A percentile compares a stretch with the other conserved stretches of the same genome.
phyloP scores from a whole-genome alignment of 768 basidiomycete species.

The Nidularia pulvinata region DNA sequence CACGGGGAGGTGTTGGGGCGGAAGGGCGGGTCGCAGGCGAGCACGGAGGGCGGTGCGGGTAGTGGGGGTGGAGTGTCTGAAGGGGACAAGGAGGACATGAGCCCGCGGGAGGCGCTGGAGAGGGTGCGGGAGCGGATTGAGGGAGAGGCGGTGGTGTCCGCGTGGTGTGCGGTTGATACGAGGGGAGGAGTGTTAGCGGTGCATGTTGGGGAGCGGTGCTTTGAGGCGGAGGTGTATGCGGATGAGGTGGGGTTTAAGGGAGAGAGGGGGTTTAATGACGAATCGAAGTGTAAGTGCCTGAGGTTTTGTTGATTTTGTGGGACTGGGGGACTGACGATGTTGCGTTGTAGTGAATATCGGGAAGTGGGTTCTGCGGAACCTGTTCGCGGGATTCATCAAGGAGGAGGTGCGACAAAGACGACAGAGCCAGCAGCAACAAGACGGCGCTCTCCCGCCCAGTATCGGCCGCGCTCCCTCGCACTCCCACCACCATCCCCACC shows the following conservation, averaged over 20 bases:
- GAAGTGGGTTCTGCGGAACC: conserved; percentile 87
- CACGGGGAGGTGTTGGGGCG: conserved; percentile 52
- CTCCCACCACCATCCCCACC: background rate
- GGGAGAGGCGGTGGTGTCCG: conserved; percentile 83
- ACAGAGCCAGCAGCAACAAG: background rate
- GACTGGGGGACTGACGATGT: background rate
- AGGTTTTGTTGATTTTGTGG: conserved; percentile 1
- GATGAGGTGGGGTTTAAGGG: conserved; percentile 81
- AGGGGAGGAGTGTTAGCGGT: conserved; percentile 87
- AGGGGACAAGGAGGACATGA: conserved; percentile 77
- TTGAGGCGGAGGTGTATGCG: conserved; percentile 94
- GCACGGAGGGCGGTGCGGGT: conserved; percentile 42
- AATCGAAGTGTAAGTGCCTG: conserved; percentile 68
- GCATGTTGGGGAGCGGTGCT: conserved; percentile 85
- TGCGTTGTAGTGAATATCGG: conserved; percentile 76
- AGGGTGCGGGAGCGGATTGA: conserved; percentile 90
- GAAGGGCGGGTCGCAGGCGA: conserved; percentile 35
- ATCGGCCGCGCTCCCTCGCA: conserved; percentile 16
- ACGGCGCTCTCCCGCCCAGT: conserved; percentile 11
- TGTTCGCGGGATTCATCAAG: conserved; percentile 77
- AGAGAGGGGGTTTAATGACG: conserved; percentile 69
- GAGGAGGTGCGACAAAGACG: conserved; percentile 54
- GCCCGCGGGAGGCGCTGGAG: conserved; percentile 85
- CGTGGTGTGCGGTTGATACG: conserved; percentile 91
- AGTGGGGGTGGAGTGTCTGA: conserved; percentile 35